Evolutionary conservation across 805 yeast species (phyloP).

Genomic region (Wickerhamiella galacta): DNA sequence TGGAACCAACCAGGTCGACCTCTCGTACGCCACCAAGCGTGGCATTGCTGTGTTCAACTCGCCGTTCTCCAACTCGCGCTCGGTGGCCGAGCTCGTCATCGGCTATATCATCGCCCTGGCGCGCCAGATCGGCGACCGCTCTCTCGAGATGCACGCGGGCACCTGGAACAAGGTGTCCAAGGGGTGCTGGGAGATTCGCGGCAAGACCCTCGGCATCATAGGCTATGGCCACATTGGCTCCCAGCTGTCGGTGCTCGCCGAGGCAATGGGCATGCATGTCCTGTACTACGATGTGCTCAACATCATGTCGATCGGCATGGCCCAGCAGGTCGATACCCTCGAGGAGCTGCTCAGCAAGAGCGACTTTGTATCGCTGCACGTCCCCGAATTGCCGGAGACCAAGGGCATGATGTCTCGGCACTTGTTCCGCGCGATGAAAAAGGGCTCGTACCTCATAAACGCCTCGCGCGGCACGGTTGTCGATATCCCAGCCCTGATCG

Average conservation of each 20-base stretch:
- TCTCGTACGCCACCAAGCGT: slow-evolving; percentile 73
- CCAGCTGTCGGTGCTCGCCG: slow-evolving; percentile 91
- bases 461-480: slow-evolving; percentile 97
- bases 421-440: slow-evolving; percentile 91
- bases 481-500: slow-evolving; percentile 84
- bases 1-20: slow-evolving; percentile 95
- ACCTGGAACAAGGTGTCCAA: slow-evolving; percentile 93
- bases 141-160: slow-evolving; percentile 88
- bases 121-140: slow-evolving; percentile 93
- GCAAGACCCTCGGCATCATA: slow-evolving; percentile 89
- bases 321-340: slow-evolving; percentile 76
- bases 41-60: slow-evolving; percentile 97
- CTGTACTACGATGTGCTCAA: slow-evolving; percentile 79
- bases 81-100: slow-evolving; percentile 94
- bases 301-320: slow-evolving; percentile 94
- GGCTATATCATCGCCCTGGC: slow-evolving; percentile 89
- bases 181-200: slow-evolving; percentile 98
- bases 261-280: slow-evolving; percentile 94
- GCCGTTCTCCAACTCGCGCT: slow-evolving; percentile 95
- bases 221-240: slow-evolving; percentile 99
- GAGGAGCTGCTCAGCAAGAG: slow-evolving; percentile 65
- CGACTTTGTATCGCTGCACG: slow-evolving; percentile 86
- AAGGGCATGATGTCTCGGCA: slow-evolving; percentile 75
- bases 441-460: slow-evolving; percentile 84
- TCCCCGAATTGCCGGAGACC: slow-evolving; percentile 88